phyloP scores from a whole-genome alignment of 371 early-diverging fungal species.

The Lichtheimia hyalospora region DNA sequence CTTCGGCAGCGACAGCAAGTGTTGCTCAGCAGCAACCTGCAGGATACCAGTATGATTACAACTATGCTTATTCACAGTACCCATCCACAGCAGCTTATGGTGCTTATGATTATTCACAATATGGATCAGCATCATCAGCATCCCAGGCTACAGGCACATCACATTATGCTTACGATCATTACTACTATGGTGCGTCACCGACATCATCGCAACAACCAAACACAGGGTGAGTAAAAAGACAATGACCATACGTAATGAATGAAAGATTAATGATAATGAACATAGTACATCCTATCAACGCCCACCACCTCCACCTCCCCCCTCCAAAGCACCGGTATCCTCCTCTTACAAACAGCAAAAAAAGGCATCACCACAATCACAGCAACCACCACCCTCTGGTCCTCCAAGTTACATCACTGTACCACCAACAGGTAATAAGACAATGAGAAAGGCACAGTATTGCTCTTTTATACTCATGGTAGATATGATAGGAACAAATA shows the following conservation, averaged over 20 bases:
- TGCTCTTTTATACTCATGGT: neutral
- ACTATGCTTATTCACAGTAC: conserved; percentile 16
- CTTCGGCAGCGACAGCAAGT: conserved; percentile 7
- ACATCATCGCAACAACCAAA: conserved; percentile 9
- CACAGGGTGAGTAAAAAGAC: neutral
- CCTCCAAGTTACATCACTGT: conserved; percentile 3
- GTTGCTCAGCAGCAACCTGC: neutral
- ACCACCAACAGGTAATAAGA: neutral
- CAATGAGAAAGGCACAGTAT: neutral
- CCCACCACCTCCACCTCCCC: no score
- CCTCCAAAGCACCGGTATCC: no score
- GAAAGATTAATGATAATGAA: neutral
- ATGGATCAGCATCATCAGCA: conserved; percentile 15
- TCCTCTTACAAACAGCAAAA: neutral
- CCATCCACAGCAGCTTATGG: conserved; percentile 1
- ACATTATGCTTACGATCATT: conserved; percentile 11
- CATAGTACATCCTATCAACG: neutral
- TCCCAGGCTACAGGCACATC: conserved; percentile 4
- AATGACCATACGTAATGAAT: neutral
- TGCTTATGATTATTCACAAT: conserved; percentile 13
- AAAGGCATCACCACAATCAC: neutral
- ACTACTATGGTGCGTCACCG: neutral
- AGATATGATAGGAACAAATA: neutral
- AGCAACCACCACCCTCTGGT: neutral
- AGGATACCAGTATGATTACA: conserved; percentile 19